A percentile compares a stretch with the other conserved stretches of the same genome.
These are phyloP conservation scores for Calonectria multiphialidica DNA, from an alignment of 2,329 filamentous ascomycete species.

Conservation along the genomic window DNA sequence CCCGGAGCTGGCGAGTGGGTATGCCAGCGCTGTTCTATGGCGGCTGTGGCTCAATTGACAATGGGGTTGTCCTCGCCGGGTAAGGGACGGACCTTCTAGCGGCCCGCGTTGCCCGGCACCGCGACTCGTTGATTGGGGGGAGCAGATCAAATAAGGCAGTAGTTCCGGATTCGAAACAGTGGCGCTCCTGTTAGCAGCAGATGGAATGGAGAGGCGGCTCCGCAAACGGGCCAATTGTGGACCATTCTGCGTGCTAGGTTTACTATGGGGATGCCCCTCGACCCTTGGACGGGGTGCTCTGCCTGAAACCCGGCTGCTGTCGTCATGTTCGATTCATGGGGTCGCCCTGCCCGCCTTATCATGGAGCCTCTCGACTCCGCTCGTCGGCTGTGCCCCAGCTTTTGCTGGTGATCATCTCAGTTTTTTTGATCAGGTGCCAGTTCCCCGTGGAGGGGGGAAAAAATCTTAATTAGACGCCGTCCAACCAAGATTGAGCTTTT, in stretches of 20 bases:
- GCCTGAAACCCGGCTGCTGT: not conserved
- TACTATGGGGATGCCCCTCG: not conserved
- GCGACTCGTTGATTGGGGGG: not conserved
- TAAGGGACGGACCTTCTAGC: not conserved
- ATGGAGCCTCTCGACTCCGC: not conserved
- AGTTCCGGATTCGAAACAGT: not conserved
- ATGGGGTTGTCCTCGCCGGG: not conserved
- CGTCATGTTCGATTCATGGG: not conserved
- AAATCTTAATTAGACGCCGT: not conserved
- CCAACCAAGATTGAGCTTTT: not conserved
- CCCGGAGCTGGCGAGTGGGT: not conserved
- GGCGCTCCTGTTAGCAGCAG: not conserved
- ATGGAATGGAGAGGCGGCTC: not conserved
- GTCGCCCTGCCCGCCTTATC: too few relatives aligned
- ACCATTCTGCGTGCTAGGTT: not conserved
- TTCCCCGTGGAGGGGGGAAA: not conserved
- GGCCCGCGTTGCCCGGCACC: not conserved
- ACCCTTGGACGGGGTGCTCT: not conserved
- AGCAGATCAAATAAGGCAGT: not conserved
- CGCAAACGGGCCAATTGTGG: conserved; percentile 1
- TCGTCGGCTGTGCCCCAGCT: not conserved
- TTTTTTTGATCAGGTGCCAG: not conserved
- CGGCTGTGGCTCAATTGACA: not conserved
- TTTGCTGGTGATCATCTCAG: not conserved
- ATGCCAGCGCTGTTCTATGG: not conserved